Evolutionary conservation across 306 rosid genomes (phyloP), one percentile per base, ranked within the genome.

Genomic region (Trifolium subterraneum): DNA sequence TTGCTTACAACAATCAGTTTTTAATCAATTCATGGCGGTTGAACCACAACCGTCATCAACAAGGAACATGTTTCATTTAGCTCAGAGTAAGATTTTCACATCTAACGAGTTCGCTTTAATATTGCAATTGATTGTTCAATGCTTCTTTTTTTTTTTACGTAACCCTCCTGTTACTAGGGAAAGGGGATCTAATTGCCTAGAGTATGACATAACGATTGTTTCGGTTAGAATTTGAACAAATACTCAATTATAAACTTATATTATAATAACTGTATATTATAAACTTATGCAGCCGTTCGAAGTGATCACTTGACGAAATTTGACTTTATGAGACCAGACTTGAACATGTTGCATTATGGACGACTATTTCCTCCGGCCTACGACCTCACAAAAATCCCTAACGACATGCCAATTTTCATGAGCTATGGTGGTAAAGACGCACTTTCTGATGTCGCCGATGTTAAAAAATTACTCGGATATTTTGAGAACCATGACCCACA

Each of bases 371-470:
- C 98, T 42, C 98, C 96, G 0, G 0, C 25, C n/a, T 92, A 92
- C 38, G 79, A 90, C 84, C 81, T 92, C 39, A 73, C 96, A 10
- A 87, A 84, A 66, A 88, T 92, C 41, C 94, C 98, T 22, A 73
- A 15, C 0, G 15, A 90, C 60, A 66, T 92, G 25, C 88, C 98
- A 27, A 59, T 92, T 8, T 90, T 90, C 73, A 51, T 92, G 27
- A 90, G 92, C 86, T 87, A 88, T 14, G 98, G 98, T 0, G 94
- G 90, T 48, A 15, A 13, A 11, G 98, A 92, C n/a, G 94, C 94
- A 0, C 87, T 90, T 15, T 78, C 98, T 0, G 92, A 90, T 64
- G 59, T 38, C 13, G 27, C 16, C 1, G 96, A 92, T 45, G 94
- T 92, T 10, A 8, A 0, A 3, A 71, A 0, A 3, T 72, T 92